Percentiles rank a stretch among this genome's conserved stretches.
These are phyloP conservation scores for Auricularia auricula-judae DNA, from an alignment of 768 basidiomycete species.

Conservation along the genomic window DNA sequence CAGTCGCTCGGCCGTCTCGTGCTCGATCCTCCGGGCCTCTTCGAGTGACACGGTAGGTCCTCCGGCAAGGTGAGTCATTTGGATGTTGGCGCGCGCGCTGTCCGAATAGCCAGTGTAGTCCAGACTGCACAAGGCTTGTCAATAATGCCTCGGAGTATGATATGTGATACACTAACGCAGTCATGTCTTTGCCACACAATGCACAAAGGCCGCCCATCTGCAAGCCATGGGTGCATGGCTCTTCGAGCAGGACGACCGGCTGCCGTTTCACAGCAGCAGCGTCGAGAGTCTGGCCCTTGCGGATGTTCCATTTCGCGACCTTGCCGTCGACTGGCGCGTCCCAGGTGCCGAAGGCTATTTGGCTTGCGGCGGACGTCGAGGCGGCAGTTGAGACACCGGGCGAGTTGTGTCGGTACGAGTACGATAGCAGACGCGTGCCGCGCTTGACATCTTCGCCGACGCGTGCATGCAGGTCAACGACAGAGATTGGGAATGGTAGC, in stretches of 20 bases:
- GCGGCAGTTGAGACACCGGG: conserved; percentile 18
- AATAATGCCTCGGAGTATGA: not conserved
- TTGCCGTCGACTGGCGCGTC: conserved; percentile 78
- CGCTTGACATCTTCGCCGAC: conserved; percentile 40
- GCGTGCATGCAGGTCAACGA: conserved; percentile 54
- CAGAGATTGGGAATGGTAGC: conserved; percentile 81
- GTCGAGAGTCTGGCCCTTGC: conserved; percentile 53
- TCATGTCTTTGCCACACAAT: conserved; percentile 92
- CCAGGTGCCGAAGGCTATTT: conserved; percentile 72
- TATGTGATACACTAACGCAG: conserved; percentile 42
- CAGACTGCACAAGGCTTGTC: conserved; percentile 30
- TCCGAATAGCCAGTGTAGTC: conserved; percentile 88
- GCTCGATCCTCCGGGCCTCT: conserved; percentile 84
- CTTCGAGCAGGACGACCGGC: conserved; percentile 56
- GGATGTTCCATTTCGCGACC: conserved; percentile 60
- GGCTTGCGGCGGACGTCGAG: conserved; percentile 31
- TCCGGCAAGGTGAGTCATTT: conserved; percentile 88
- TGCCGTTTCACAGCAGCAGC: conserved; percentile 45
- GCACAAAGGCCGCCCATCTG: conserved; percentile 89
- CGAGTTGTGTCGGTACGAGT: conserved; percentile 57
- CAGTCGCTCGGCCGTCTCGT: conserved; percentile 69
- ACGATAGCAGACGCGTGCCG: conserved; percentile 72
- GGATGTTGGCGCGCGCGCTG: conserved; percentile 76
- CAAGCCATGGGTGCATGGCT: conserved; percentile 95
- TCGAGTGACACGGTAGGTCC: conserved; percentile 87